A percentile compares a stretch with the other conserved stretches of the same genome.
Evolutionary conservation across 176 grass and related monocot genomes (phyloP).

Genomic region (Rhynchospora tenuis): DNA sequence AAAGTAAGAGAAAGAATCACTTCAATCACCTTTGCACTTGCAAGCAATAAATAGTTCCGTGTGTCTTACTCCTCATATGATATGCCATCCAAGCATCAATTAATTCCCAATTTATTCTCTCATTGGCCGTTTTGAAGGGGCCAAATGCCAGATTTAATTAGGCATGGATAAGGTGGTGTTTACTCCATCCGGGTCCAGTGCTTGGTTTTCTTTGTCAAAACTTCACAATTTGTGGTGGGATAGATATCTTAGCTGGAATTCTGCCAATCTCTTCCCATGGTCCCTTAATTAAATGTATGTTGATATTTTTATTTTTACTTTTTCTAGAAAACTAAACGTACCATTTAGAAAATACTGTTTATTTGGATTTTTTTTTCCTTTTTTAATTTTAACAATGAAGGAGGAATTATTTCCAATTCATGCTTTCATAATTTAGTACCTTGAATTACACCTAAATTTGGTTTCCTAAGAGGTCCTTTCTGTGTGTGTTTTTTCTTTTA

Average conservation of each 20-base stretch:
- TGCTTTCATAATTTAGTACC: not conserved
- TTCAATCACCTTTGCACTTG: not conserved
- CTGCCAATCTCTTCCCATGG: not conserved
- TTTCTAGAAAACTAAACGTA: not conserved
- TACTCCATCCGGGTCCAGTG: not conserved
- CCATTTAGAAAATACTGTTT: not conserved
- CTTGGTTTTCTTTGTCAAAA: not conserved
- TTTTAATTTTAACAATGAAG: not conserved
- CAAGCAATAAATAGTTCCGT: conserved; percentile 14
- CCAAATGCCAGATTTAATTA: conserved; percentile 3
- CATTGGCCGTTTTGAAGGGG: not conserved
- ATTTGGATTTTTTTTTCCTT: not conserved
- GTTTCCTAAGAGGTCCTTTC: not conserved
- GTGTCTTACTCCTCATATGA: not conserved
- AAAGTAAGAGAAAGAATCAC: not conserved
- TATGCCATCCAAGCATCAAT: not conserved
- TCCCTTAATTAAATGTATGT: not conserved
- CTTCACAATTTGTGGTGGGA: not conserved
- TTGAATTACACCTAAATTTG: not conserved
- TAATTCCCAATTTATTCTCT: not conserved
- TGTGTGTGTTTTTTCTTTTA: not conserved
- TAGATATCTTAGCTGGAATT: conserved; percentile 2
- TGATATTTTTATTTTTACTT: not conserved
- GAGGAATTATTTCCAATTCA: not conserved
- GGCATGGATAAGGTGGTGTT: not conserved